Base-by-base conservation (phyloP, 768 basidiomycete species). In the Aureoboletus auriporus region DNA sequence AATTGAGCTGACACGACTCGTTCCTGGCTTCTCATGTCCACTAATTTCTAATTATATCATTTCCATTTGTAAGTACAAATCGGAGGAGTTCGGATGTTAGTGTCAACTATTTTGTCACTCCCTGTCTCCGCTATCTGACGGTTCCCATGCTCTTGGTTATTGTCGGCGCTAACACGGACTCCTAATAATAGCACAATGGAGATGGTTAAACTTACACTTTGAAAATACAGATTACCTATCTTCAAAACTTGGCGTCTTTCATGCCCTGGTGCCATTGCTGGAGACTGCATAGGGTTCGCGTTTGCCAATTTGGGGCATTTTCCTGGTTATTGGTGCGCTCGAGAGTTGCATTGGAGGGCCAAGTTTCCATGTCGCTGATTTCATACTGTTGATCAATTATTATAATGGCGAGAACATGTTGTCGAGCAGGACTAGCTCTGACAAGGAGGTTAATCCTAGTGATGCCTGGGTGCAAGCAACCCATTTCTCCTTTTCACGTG, bases 131-230 rank as follows among this genome's bases (percentile, higher is more conserved):
- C 16, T 11, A 23, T 38, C 20, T 38, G 37, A 38, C 37, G 5
- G 16, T 11, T 14, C 10, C 37, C 17, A 38, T 20, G 8, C 34
- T 34, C 34, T 34, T 23, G 20, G 20, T 23, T 23, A 23, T 23
- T 23, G 20, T 23, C 20, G 20, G 20, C 20, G 20, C 20, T 2
- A 23, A 23, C 2, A 23, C 40, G 9, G 47, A 39, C 12, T n/a
- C n/a, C n/a, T n/a, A n/a, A n/a, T 49, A 51, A 39, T 20, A 49
- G 45, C 26, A 53, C 53, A 33, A 59, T 54, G 30, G 29, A 63
- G 72, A 89, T 87, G 86, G n/a, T n/a, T n/a, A n/a, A n/a, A 73
- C 70, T 67, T 91, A 12, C 89, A 90, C 62, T 85, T 89, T 54
- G 74, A 75, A 16, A 69, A 70, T 0, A 80, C 82, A 0, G 87